Conservation (phyloP, 441 rosid genomes). For the Jatropha podagrica region DNA sequence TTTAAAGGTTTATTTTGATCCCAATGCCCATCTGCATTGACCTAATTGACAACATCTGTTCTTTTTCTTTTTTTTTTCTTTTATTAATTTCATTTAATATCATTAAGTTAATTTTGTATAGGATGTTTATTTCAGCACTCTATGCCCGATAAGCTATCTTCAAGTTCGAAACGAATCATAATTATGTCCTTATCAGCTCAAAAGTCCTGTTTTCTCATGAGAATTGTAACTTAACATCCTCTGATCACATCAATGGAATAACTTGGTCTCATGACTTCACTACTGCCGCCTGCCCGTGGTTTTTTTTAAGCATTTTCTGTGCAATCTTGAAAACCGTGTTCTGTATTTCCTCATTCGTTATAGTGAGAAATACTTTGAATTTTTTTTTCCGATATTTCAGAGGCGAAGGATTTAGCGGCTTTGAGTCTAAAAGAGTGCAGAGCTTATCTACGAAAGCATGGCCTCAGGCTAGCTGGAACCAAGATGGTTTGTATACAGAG, state of each 20-base stretch:
- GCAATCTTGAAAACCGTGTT: background rate
- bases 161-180: background rate
- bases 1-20: background rate
- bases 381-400: background rate
- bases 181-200: background rate
- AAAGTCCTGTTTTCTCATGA: background rate
- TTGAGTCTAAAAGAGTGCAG: slow-evolving; percentile 18
- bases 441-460: slow-evolving; percentile 20
- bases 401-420: slow-evolving; percentile 12
- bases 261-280: background rate
- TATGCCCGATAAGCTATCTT: background rate
- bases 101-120: background rate
- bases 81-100: background rate
- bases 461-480: slow-evolving; percentile 37
- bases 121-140: background rate
- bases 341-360: background rate
- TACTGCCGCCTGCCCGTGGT: background rate
- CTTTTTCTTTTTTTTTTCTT: background rate
- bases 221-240: background rate
- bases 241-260: background rate
- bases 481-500: slow-evolving; percentile 35
- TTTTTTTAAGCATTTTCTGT: background rate
- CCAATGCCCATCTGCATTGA: background rate
- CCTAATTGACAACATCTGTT: background rate
- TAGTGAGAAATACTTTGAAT: background rate